Evolutionary conservation across 352 stramenopile species (phyloP).

Genomic region (Phytopythium ostracodes): DNA sequence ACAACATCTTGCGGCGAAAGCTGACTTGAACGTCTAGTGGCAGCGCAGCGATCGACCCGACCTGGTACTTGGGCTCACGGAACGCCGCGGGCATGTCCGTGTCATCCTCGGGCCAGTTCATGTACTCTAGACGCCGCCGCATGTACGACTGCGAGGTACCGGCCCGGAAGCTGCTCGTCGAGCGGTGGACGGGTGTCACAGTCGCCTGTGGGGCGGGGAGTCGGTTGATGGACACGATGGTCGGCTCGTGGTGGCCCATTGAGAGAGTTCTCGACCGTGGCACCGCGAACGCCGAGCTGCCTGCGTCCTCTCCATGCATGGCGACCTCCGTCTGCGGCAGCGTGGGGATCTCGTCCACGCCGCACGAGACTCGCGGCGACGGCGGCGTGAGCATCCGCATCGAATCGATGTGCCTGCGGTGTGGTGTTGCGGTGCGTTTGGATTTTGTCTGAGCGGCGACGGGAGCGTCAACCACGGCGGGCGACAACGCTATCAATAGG

Average conservation of each 20-base stretch:
- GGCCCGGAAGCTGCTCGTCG: background rate
- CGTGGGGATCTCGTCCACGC: constrained; percentile 2
- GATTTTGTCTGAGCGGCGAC: background rate
- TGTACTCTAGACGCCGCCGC: constrained; percentile 7
- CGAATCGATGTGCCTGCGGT: background rate
- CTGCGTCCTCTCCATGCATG: background rate
- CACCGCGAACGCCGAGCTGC: background rate
- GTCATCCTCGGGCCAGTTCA: constrained; percentile 7
- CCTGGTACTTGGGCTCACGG: constrained; percentile 6
- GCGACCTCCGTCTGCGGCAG: constrained; percentile 1
- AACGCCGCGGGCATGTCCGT: background rate
- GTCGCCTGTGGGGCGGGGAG: background rate
- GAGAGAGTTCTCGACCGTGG: background rate
- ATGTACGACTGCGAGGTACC: constrained; percentile 4
- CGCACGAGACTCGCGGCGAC: constrained; percentile 5
- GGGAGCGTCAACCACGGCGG: background rate
- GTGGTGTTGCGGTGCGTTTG: background rate
- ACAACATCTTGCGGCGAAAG: constrained; percentile 45
- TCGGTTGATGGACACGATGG: background rate
- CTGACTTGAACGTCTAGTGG: constrained; percentile 36
- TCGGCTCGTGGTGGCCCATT: background rate
- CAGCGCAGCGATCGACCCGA: constrained; percentile 29
- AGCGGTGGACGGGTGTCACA: background rate
- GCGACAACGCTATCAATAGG: background rate
- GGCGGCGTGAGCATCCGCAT: background rate